Base-by-base conservation (phyloP, 345 rosid genomes). In the Aquilaria sinensis region DNA sequence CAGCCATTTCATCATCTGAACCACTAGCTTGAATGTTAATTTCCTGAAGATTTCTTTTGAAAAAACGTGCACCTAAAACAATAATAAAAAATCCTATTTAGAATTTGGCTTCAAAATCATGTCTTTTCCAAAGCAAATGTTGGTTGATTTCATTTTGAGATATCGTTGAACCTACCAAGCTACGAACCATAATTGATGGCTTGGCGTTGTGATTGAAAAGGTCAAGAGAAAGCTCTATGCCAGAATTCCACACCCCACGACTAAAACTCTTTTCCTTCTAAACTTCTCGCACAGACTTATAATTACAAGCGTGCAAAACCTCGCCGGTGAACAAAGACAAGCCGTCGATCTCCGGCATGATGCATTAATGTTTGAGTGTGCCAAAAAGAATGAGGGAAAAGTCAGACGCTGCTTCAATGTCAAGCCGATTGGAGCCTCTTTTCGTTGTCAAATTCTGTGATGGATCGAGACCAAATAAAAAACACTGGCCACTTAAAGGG, bases 181-280 rank as follows among this genome's bases (percentile, higher is more conserved):
- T 62, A 16, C 86, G 71, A 43, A 76, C 80, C 32, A 82, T 83
- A 56, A 82, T 71, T 29, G 78, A 72, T 3, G 86, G 83, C n/a
- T n/a, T 29, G 29, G 86, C 86, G 29, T 65, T 60, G 73, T 74
- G 71, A 64, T 82, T 68, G 72, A 78, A 72, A 9, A 82, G 83
- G 56, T 82, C 86, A 45, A 82, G 73, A 46, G 81, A 78, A 23
- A 82, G 71, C 50, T 82, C 83, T 83, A 82, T 82, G 41, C 86
- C 86, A 3, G 86, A 82, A 68, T 82, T 82, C 86, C 86, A 16
- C 83, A 79, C 2, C 86, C 86, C 14, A 82, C 86, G 11, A 82
- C 81, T 34, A 82, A 75, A 31, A 82, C 80, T 15, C 72, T 75
- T 67, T 82, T 74, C 12, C 76, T 75, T 10, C 55, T 49, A 41